These are phyloP conservation scores for Globisporangium okanoganense DNA, from an alignment of 352 stramenopile genomes.

Conservation along the genomic window DNA sequence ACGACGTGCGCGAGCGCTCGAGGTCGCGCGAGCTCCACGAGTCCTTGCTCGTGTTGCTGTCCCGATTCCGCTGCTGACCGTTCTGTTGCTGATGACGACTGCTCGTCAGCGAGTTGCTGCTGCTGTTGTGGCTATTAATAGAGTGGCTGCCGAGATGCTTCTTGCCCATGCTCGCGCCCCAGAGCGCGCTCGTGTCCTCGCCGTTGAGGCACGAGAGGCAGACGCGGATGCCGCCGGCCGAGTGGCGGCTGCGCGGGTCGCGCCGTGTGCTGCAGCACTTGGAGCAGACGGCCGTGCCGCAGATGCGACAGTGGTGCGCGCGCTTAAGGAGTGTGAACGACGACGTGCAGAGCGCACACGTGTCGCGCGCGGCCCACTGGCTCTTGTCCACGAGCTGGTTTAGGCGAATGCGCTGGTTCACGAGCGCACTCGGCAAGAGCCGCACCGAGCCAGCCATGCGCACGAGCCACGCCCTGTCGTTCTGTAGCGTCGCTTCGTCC, in stretches of 20 bases:
- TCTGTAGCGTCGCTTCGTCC: conserved; percentile 29
- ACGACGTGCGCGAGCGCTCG: conserved; percentile 18
- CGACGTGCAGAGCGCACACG: conserved; percentile 59
- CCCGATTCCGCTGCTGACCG: conserved; percentile 4
- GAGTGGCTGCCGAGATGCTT: conserved; percentile 26
- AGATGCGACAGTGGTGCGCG: conserved; percentile 78
- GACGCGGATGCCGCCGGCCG: conserved; percentile 42
- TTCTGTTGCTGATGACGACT: conserved; percentile 8
- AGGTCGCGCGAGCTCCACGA: conserved; percentile 29
- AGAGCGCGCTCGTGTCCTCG: conserved; percentile 38
- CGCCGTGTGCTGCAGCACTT: conserved; percentile 69
- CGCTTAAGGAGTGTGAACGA: conserved; percentile 68
- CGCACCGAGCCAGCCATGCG: conserved; percentile 51
- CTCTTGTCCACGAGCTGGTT: conserved; percentile 60
- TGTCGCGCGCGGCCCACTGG: conserved; percentile 50
- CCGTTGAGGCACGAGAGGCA: conserved; percentile 71
- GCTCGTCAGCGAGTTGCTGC: conserved; percentile 20
- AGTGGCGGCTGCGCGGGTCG: conserved; percentile 20
- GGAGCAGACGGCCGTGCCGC: conserved; percentile 63
- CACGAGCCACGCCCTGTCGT: conserved; percentile 53
- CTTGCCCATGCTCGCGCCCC: conserved; percentile 35
- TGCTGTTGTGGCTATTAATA: conserved; percentile 29
- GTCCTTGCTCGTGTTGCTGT: conserved; percentile 23
- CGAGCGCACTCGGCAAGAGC: conserved; percentile 57
- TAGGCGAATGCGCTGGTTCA: conserved; percentile 65